Percentiles rank a stretch among this genome's conserved stretches.
phyloP scores from a whole-genome alignment of 225 moss, liverwort and hornwort species.

The Climacium dendroides region DNA sequence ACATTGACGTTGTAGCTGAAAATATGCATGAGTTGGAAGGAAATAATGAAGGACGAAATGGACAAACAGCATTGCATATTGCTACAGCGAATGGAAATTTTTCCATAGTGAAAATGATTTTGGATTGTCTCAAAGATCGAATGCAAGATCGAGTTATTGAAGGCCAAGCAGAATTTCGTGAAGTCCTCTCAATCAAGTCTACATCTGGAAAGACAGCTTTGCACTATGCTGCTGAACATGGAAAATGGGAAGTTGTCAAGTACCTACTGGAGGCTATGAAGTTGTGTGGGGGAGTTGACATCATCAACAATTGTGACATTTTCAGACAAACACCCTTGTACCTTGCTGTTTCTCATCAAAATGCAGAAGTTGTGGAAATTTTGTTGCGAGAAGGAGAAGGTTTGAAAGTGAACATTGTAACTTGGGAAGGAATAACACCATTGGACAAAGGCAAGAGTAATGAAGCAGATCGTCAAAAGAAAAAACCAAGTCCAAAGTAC shows the following conservation, averaged over 20 bases:
- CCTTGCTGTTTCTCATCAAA: not conserved
- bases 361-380: not conserved
- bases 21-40: not conserved
- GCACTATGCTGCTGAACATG: not conserved
- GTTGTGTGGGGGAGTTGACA: too few relatives aligned
- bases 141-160: too few relatives aligned
- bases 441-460: not conserved
- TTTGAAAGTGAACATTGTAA: not conserved
- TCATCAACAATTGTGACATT: not conserved
- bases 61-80: not conserved
- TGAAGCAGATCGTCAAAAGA: not conserved
- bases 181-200: not conserved
- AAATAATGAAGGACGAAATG: not conserved
- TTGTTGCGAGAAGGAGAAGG: not conserved
- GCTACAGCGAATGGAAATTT: not conserved
- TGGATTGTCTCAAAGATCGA: not conserved
- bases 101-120: not conserved
- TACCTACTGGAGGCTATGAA: not conserved
- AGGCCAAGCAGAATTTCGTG: not conserved
- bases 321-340: not conserved
- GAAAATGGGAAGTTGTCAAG: not conserved
- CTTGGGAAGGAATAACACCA: not conserved
- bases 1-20: not conserved
- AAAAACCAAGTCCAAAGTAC: too few relatives aligned
- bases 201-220: not conserved